These are phyloP conservation scores for Gypsophila paniculata DNA, from an alignment of 179 eudicot species.

Conservation along the genomic window DNA sequence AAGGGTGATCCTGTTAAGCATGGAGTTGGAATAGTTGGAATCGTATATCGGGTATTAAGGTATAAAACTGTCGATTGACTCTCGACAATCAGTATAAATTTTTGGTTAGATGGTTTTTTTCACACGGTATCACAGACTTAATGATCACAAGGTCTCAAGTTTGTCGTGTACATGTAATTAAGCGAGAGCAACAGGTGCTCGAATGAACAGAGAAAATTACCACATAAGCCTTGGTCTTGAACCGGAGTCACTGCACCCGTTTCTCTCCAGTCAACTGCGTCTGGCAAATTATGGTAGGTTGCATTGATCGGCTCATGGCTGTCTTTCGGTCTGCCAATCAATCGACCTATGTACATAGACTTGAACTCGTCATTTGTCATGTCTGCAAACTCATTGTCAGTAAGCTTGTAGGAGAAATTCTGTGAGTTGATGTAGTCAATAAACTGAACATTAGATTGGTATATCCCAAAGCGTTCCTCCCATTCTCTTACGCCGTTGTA, in stretches of 20 bases:
- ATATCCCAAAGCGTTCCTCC: constrained; percentile 55
- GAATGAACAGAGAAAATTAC: constrained; percentile 23
- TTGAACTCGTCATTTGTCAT: constrained; percentile 65
- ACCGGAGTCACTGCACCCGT: constrained; percentile 58
- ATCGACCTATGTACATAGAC: constrained; percentile 23
- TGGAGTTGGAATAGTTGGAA: too few species aligned
- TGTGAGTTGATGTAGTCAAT: constrained; percentile 59
- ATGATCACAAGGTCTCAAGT: too few species aligned
- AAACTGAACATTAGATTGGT: constrained; percentile 53
- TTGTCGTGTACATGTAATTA: too few species aligned
- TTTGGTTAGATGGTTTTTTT: too few species aligned
- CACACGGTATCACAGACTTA: too few species aligned
- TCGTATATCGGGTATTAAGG: too few species aligned
- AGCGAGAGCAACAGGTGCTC: background rate
- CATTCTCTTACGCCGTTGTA: constrained; percentile 42
- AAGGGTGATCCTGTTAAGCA: too few species aligned
- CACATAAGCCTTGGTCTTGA: constrained; percentile 62
- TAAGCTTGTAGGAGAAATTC: constrained; percentile 51
- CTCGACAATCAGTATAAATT: too few species aligned
- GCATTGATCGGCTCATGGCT: background rate
- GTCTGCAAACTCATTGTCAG: constrained; percentile 62
- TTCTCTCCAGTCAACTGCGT: constrained; percentile 49
- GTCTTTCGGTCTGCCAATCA: background rate
- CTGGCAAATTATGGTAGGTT: constrained; percentile 19
- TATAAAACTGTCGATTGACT: too few species aligned